Conservation (phyloP, 2,329 filamentous ascomycete genomes). For the Xylaria multiplex region DNA sequence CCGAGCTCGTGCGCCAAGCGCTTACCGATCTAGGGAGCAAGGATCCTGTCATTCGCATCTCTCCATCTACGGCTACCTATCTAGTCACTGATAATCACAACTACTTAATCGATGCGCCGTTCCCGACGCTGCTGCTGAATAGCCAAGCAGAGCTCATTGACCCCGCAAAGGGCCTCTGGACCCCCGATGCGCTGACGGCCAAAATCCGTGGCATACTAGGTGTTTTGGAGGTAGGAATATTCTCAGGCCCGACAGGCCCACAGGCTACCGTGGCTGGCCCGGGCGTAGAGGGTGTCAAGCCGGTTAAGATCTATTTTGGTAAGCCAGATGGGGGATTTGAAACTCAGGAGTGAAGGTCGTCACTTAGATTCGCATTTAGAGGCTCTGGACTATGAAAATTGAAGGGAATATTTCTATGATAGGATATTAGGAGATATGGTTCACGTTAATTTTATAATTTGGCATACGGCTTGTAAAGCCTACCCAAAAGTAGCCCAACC, state of each 20-base stretch:
- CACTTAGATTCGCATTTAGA: conserved; percentile 1
- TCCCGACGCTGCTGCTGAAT: conserved; percentile 73
- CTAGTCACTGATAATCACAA: conserved; percentile 88
- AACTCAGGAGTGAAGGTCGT: conserved; percentile 41
- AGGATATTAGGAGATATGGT: background rate
- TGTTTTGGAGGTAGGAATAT: conserved; percentile 91
- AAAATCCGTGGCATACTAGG: conserved; percentile 84
- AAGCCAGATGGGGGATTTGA: conserved; percentile 79
- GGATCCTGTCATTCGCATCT: conserved; percentile 76
- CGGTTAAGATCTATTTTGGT: conserved; percentile 93
- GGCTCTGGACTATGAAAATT: background rate
- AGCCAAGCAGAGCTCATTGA: conserved; percentile 57
- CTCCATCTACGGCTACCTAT: conserved; percentile 79
- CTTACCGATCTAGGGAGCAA: conserved; percentile 78
- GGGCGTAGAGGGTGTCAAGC: conserved; percentile 88
- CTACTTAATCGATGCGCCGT: conserved; percentile 93
- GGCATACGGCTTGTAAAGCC: conserved; percentile 3
- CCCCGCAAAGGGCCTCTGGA: conserved; percentile 76
- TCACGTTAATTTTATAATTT: conserved; percentile 11
- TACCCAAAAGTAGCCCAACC: conserved; percentile 16
- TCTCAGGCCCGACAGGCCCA: conserved; percentile 81
- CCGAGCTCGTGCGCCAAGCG: conserved; percentile 77
- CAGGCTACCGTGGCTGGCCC: conserved; percentile 66
- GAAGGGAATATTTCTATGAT: conserved; percentile 6
- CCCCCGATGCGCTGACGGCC: conserved; percentile 77